phyloP scores from a whole-genome alignment of 805 yeast species.

The Metschnikowia lochheadii region DNA sequence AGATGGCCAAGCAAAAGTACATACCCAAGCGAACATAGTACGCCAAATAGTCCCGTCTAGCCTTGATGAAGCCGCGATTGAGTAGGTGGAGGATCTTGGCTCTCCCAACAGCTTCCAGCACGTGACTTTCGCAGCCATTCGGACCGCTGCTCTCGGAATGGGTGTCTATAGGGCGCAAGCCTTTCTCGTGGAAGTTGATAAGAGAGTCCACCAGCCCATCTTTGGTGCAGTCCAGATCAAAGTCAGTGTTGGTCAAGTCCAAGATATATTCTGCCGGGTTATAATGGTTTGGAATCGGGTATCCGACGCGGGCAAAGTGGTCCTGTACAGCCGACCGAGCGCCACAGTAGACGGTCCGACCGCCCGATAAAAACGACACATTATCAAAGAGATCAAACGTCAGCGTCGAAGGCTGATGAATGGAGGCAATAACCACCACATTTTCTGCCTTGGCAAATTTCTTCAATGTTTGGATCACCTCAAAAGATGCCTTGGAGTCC shows the following conservation, averaged over 20 bases:
- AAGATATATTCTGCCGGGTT: slow-evolving; percentile 28
- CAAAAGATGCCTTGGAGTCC: slow-evolving; percentile 71
- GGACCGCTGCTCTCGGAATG: not conserved
- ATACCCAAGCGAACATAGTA: slow-evolving; percentile 34
- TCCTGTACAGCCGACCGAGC: slow-evolving; percentile 39
- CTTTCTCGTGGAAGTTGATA: not conserved
- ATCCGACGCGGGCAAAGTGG: slow-evolving; percentile 41
- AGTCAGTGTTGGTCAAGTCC: slow-evolving; percentile 29
- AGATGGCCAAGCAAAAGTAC: slow-evolving; percentile 37
- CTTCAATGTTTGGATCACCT: slow-evolving; percentile 57
- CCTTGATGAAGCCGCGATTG: slow-evolving; percentile 27
- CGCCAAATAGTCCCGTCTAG: slow-evolving; percentile 33
- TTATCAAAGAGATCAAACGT: slow-evolving; percentile 65
- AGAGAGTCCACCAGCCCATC: slow-evolving; percentile 2
- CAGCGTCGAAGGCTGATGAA: slow-evolving; percentile 83
- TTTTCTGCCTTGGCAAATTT: slow-evolving; percentile 44
- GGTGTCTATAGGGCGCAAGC: not conserved
- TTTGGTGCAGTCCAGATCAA: slow-evolving; percentile 5
- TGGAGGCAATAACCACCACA: slow-evolving; percentile 67
- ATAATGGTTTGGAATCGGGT: slow-evolving; percentile 16
- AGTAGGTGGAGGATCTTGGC: slow-evolving; percentile 18
- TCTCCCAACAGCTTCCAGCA: not conserved
- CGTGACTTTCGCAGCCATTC: not conserved
- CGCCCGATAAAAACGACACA: slow-evolving; percentile 63
- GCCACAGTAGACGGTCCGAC: slow-evolving; percentile 45